Evolutionary conservation across 1,284 basidiomycete species (phyloP).

Genomic region (Sanguinoderma infundibulare): DNA sequence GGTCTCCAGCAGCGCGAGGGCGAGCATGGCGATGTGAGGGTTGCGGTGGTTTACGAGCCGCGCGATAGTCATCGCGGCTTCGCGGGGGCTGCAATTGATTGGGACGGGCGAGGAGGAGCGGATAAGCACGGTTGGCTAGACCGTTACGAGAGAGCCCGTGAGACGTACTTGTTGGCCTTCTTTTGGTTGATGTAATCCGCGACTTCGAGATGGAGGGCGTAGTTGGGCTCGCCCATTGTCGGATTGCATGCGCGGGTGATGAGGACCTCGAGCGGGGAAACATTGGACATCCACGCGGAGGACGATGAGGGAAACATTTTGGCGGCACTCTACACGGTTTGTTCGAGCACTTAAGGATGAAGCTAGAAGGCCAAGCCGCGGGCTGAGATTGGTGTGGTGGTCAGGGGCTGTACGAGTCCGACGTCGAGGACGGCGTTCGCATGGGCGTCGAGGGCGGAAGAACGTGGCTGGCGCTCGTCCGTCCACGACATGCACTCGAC

Average conservation of each 20-base stretch:
- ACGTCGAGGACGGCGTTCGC: conserved; percentile 2
- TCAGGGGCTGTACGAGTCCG: not conserved
- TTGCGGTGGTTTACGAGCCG: conserved; percentile 89
- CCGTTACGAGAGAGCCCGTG: not conserved
- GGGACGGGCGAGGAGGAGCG: conserved; percentile 6
- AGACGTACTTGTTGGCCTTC: conserved; percentile 92
- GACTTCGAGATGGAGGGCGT: conserved; percentile 91
- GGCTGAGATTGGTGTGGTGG: too few relatives aligned
- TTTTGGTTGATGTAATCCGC: conserved; percentile 93
- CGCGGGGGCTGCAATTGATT: conserved; percentile 67
- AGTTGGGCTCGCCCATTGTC: conserved; percentile 86
- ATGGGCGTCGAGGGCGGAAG: conserved; percentile 6
- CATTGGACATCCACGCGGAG: conserved; percentile 36
- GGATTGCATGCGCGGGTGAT: conserved; percentile 90
- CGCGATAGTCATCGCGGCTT: conserved; percentile 86
- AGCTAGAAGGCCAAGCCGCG: not conserved
- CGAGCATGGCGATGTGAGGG: conserved; percentile 86
- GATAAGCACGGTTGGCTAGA: conserved; percentile 4
- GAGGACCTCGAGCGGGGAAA: conserved; percentile 69
- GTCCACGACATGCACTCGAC: not conserved
- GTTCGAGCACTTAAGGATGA: not conserved
- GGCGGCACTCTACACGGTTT: not conserved
- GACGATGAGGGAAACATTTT: conserved; percentile 29
- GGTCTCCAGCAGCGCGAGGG: conserved; percentile 87
- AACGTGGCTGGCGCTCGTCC: conserved; percentile 19